Conservation (phyloP, 345 rosid species). For the Linum tenue region DNA sequence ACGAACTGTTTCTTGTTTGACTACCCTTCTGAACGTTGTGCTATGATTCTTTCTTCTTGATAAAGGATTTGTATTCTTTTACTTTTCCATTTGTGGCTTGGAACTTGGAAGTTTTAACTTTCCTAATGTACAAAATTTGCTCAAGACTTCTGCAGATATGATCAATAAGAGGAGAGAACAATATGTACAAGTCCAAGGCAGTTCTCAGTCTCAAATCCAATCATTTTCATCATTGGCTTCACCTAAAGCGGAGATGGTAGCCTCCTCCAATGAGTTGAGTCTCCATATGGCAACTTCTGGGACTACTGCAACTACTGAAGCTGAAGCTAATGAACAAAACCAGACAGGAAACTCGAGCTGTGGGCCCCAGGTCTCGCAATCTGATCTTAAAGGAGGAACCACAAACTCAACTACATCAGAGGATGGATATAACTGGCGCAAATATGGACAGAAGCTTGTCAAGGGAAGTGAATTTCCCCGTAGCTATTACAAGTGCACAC, state of each 20-base stretch:
- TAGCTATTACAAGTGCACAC: slow-evolving; percentile 95
- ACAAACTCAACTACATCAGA: slow-evolving; percentile 41
- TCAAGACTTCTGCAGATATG: slow-evolving; percentile 76
- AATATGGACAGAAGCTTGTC: slow-evolving; percentile 97
- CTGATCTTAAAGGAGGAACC: slow-evolving; percentile 50
- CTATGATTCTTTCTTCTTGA: not conserved
- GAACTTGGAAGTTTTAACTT: slow-evolving; percentile 17
- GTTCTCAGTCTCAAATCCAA: slow-evolving; percentile 30
- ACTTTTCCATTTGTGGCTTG: slow-evolving; percentile 1
- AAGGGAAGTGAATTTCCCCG: slow-evolving; percentile 98
- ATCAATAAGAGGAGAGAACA: slow-evolving; percentile 44
- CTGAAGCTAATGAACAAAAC: slow-evolving; percentile 55
- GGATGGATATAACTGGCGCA: slow-evolving; percentile 99
- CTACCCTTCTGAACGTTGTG: not conserved
- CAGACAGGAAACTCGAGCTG: slow-evolving; percentile 32
- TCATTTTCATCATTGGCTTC: slow-evolving; percentile 37
- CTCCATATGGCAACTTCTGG: slow-evolving; percentile 38
- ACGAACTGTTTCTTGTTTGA: not conserved
- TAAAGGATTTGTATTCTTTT: slow-evolving; percentile 6
- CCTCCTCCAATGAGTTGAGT: slow-evolving; percentile 61
- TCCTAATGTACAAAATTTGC: slow-evolving; percentile 34
- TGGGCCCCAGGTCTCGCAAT: slow-evolving; percentile 34
- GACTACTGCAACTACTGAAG: slow-evolving; percentile 38
- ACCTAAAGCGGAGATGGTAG: slow-evolving; percentile 50
- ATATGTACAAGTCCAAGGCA: slow-evolving; percentile 36